Evolutionary conservation across 805 yeast species (phyloP).

Genomic region (Isabelozyma rhagii): DNA sequence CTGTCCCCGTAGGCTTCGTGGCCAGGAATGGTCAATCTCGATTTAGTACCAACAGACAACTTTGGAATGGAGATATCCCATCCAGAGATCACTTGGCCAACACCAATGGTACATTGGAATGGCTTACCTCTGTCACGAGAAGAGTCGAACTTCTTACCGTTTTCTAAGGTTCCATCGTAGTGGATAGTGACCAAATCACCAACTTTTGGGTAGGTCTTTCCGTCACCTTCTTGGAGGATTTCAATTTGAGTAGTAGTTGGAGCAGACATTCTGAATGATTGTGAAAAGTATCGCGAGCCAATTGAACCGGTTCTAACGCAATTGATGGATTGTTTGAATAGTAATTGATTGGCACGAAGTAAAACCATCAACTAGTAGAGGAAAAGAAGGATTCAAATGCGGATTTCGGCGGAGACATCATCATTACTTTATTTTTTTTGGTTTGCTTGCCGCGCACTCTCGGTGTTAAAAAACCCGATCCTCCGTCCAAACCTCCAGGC

Average conservation of each 20-base stretch:
- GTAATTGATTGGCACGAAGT: not conserved
- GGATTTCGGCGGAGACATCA: not conserved
- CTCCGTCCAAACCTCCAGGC: too few relatives aligned
- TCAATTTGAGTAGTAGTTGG: constrained; percentile 41
- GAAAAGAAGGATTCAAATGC: not conserved
- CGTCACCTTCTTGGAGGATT: constrained; percentile 66
- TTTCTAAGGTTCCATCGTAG: constrained; percentile 92
- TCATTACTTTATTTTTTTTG: too few relatives aligned
- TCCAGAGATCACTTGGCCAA: constrained; percentile 93
- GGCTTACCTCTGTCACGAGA: constrained; percentile 94
- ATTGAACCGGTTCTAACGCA: not conserved
- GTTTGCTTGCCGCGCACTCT: too few relatives aligned
- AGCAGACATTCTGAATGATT: constrained; percentile 28
- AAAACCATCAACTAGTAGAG: not conserved
- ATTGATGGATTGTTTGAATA: constrained; percentile 1
- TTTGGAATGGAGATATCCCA: constrained; percentile 96
- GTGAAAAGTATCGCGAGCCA: not conserved
- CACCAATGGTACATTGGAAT: constrained; percentile 91
- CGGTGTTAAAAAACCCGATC: too few relatives aligned
- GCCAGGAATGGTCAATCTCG: constrained; percentile 89
- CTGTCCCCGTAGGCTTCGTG: constrained; percentile 89
- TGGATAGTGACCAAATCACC: constrained; percentile 93
- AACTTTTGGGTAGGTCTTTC: constrained; percentile 75
- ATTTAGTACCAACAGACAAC: constrained; percentile 89
- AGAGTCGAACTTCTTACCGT: constrained; percentile 94